Evolutionary conservation across 306 rosid genomes (phyloP), one percentile per base, ranked within the genome.

Genomic region (Cyclanthera cordifolia): DNA sequence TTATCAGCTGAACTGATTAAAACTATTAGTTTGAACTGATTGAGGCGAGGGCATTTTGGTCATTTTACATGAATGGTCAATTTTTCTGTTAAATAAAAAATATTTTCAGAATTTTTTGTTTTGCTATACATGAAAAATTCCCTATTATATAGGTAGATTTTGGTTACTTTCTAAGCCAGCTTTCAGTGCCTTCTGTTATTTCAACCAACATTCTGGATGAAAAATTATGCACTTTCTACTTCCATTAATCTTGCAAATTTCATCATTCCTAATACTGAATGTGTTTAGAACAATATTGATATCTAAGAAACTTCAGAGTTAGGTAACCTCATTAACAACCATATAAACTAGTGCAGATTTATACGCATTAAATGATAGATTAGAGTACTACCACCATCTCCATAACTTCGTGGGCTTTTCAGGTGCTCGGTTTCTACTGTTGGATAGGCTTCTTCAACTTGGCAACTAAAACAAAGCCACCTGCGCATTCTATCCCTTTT

Each of bases 381-480:
- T 16, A 24, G 67, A 52, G 65, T 54, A 79, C 83, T 61, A 84
- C 93, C 85, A 84, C 89, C 85, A 65, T 87, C 93, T 71, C 77
- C 85, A 73, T 77, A 73, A 79, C 53, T 78, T 69, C 77, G 67
- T 30, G 87, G 87, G 80, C 87, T 87, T 80, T 87, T 87, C 54
- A 82, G 80, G 81, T 69, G 82, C 70, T 87, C 89, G 27, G 72
- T 84, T 73, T 87, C 93, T 21, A 76, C 70, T 57, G 81, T 75
- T 41, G 81, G 83, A 74, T 84, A 81, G 60, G 93, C 49, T 75
- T 87, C 93, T 32, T 87, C 93, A 27, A 66, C 80, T 43, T 82
- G 86, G 75, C 86, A 84, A 53, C 86, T 75, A 76, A 89, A 87
- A 64, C 93, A 87, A 61, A 87, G 84, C 93, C 93, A 87, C 81